These are phyloP conservation scores for Phytophthora tentaculata DNA, from an alignment of 352 stramenopile genomes.

Conservation along the genomic window DNA sequence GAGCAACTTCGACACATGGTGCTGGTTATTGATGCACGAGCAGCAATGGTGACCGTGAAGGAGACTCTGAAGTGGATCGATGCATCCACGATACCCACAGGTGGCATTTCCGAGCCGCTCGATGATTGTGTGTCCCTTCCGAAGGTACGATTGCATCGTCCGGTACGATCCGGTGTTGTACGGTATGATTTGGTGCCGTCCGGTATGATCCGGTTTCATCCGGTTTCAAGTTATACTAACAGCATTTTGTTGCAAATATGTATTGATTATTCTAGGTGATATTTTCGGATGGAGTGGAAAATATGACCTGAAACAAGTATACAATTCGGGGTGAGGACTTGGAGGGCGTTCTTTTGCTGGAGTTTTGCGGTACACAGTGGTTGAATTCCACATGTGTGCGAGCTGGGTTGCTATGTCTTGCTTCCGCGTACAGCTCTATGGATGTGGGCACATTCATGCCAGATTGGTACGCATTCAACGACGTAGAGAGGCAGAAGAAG, in stretches of 20 bases:
- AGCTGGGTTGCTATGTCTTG: slow-evolving; percentile 1
- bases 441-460: slow-evolving; percentile 7
- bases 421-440: background rate
- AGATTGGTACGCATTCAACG: slow-evolving; percentile 12
- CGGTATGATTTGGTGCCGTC: background rate
- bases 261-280: background rate
- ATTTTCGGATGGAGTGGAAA: background rate
- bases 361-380: slow-evolving; percentile 10
- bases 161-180: slow-evolving; percentile 1
- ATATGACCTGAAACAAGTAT: slow-evolving; percentile 5
- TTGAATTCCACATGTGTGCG: slow-evolving; percentile 7
- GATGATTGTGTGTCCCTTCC: background rate
- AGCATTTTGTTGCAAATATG: no score
- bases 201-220: no score
- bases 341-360: slow-evolving; percentile 9
- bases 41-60: background rate
- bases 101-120: background rate
- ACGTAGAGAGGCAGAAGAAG: background rate
- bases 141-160: slow-evolving; percentile 4
- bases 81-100: background rate
- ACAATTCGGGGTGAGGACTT: slow-evolving; percentile 1
- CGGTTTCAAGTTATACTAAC: no score
- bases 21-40: slow-evolving; percentile 1
- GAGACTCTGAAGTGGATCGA: slow-evolving; percentile 8
- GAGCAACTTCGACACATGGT: slow-evolving; percentile 6